Evolutionary conservation across 345 rosid genomes (phyloP).

Genomic region (Ailanthus altissimus): DNA sequence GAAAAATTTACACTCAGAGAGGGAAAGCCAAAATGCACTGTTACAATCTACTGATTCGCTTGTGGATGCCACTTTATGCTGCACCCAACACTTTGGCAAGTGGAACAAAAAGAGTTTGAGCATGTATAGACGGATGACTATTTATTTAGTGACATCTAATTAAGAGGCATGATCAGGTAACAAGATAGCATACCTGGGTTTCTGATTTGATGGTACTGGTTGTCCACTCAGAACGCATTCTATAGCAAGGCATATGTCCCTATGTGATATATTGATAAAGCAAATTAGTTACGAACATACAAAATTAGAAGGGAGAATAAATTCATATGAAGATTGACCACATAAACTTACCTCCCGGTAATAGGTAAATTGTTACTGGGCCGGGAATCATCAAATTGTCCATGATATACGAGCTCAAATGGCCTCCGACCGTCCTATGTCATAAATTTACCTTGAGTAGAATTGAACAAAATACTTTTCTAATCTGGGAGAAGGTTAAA

Average conservation of each 20-base stretch:
- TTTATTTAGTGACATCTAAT: neutral
- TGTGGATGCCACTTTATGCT: conserved; percentile 94
- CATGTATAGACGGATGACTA: conserved; percentile 12
- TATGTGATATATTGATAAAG: conserved; percentile 24
- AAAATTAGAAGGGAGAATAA: neutral
- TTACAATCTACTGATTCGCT: conserved; percentile 27
- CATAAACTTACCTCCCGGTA: conserved; percentile 69
- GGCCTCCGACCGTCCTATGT: conserved; percentile 87
- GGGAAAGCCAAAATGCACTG: conserved; percentile 7
- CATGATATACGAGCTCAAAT: conserved; percentile 87
- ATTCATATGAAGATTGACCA: neutral
- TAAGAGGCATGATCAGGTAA: conserved; percentile 7
- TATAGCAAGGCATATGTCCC: conserved; percentile 75
- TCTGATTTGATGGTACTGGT: conserved; percentile 60
- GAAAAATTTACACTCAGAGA: neutral
- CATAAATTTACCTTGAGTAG: neutral
- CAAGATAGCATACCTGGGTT: conserved; percentile 58
- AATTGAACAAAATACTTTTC: neutral
- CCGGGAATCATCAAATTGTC: conserved; percentile 90
- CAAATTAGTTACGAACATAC: conserved; percentile 14
- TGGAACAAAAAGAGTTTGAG: conserved; percentile 20
- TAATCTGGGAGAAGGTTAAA: neutral
- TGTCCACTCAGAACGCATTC: conserved; percentile 81
- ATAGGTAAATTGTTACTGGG: conserved; percentile 67
- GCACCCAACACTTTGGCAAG: conserved; percentile 73